Evolutionary conservation across 2,329 filamentous ascomycete genomes (phyloP), one percentile per base, ranked within the genome.

Genomic region (Trichoderma guizhouense): DNA sequence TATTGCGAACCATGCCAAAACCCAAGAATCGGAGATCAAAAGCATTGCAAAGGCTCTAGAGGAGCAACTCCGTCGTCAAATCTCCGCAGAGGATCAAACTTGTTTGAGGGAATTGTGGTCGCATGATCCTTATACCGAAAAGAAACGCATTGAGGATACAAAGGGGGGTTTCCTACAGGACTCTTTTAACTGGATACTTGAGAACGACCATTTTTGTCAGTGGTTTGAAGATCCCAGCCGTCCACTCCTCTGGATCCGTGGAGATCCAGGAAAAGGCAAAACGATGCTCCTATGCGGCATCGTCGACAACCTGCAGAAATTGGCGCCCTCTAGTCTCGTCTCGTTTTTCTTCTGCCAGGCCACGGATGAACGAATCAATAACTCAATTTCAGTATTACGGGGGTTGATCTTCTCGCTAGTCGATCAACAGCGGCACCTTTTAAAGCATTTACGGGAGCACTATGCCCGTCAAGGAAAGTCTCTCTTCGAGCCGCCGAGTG

Each of bases 241-340:
- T 32, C 72, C 26, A 30, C 68, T 83, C 9, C 79, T 84, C 2
- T 83, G 82, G 82, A 76, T 83, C 39, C 80, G 74, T 30, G 82
- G 81, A 0, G 80, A 79, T 43, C 78, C 83, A 1, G 83, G 83
- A 4, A 84, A 82, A 43, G 83, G 83, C 30, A 85, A 84, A 75
- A 85, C 83, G 0, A 84, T 85, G 81, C 74, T 85, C 5, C 67
- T 84, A 0, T 80, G 78, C 24, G 80, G 81, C 14, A 80, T 83
- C n/a, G 78, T 83, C 57, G 36, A 70, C 12, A 28, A 66, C 12
- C 21, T 69, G 7, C 39, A 61, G 18, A 71, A 63, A 34, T 26
- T 43, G 9, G 30, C 43, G 8, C n/a, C 24, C 7, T 39, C 32
- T 15, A 18, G 64, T 18, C 51, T 36, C 14, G 1, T 58, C 12